Evolutionary conservation across 192 early-diverging fungal species (phyloP).

Genomic region (Chytriomyces sp.): DNA sequence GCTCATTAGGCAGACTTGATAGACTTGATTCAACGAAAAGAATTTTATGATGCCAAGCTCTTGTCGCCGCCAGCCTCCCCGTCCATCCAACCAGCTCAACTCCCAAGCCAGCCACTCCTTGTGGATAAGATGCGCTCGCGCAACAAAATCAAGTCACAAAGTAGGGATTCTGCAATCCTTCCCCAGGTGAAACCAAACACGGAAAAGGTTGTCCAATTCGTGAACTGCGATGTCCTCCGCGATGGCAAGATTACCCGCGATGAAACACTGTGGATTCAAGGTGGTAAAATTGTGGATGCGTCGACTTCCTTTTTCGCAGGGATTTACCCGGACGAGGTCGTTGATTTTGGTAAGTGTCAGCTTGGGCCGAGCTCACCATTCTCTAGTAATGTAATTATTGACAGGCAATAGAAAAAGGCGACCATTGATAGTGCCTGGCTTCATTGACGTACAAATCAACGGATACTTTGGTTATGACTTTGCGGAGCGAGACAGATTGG

Average conservation of each 20-base stretch:
- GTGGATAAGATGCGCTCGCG: too few species aligned
- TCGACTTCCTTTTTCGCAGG: not conserved
- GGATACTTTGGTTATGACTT: slow-evolving; percentile 62
- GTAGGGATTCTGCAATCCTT: too few species aligned
- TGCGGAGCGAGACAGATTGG: slow-evolving; percentile 55
- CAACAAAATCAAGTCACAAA: too few species aligned
- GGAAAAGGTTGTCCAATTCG: slow-evolving; percentile 60
- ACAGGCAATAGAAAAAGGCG: not conserved
- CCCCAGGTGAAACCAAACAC: too few species aligned
- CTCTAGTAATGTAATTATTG: not conserved
- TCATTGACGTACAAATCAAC: slow-evolving; percentile 81
- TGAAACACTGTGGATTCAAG: slow-evolving; percentile 70
- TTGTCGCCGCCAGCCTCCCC: too few species aligned
- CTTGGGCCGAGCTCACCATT: too few species aligned
- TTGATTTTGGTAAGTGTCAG: slow-evolving; percentile 6
- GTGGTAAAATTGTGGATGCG: slow-evolving; percentile 61
- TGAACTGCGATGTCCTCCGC: slow-evolving; percentile 73
- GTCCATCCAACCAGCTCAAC: too few species aligned
- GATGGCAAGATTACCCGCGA: slow-evolving; percentile 72
- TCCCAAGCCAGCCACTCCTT: too few species aligned
- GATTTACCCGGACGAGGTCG: not conserved
- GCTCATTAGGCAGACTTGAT: too few species aligned
- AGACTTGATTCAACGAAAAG: too few species aligned
- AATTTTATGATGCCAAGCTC: too few species aligned
- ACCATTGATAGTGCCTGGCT: slow-evolving; percentile 71